A percentile compares a stretch with the other conserved stretches of the same genome.
phyloP scores from a whole-genome alignment of 495 filamentous ascomycete species.

The Massariosphaeria phaeospora region DNA sequence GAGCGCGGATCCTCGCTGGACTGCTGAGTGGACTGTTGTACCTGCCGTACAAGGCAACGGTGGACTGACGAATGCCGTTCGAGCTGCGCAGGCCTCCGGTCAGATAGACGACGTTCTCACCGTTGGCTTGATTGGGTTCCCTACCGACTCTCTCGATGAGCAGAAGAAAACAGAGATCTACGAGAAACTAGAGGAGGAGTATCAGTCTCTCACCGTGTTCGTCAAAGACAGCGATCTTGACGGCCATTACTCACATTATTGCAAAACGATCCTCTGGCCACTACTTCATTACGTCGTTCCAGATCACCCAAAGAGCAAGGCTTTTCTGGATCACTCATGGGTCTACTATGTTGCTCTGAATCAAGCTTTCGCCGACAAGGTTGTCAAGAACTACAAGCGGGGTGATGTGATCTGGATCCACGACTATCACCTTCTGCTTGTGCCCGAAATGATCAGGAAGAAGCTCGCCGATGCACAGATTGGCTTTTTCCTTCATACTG shows the following conservation, averaged over 20 bases:
- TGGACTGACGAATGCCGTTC: conserved; percentile 78
- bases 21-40: conserved; percentile 74
- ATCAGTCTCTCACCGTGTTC: conserved; percentile 74
- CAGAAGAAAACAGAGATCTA: conserved; percentile 72
- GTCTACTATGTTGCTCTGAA: conserved; percentile 87
- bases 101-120: conserved; percentile 66
- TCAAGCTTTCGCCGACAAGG: conserved; percentile 81
- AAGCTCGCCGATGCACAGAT: conserved; percentile 83
- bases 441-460: conserved; percentile 85
- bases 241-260: conserved; percentile 88
- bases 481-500: conserved; percentile 90
- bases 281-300: conserved; percentile 96
- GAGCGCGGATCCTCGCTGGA: conserved; percentile 54
- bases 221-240: conserved; percentile 84
- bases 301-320: conserved; percentile 95
- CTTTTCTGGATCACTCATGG: conserved; percentile 94
- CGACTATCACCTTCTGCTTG: conserved; percentile 89
- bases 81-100: conserved; percentile 63
- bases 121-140: conserved; percentile 89
- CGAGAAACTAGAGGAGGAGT: conserved; percentile 69
- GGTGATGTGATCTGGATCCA: conserved; percentile 91
- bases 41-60: conserved; percentile 86
- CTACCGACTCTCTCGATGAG: conserved; percentile 70
- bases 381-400: conserved; percentile 83
- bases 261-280: conserved; percentile 56